phyloP scores from a whole-genome alignment of 2,329 filamentous ascomycete species.

The Hymenoscyphus fraxineus region DNA sequence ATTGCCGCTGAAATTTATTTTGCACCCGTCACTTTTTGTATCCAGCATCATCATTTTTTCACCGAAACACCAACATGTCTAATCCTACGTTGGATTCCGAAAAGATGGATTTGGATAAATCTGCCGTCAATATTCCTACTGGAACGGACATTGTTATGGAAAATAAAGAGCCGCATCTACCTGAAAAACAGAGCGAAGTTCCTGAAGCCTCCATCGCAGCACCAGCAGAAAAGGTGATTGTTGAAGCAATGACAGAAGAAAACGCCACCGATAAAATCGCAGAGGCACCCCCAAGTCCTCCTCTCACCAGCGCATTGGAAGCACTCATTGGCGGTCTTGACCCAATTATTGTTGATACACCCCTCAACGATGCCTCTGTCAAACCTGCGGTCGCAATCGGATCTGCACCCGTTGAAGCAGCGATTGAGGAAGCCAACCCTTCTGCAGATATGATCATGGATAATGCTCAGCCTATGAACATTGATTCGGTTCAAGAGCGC shows the following conservation, averaged over 20 bases:
- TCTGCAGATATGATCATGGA: not conserved
- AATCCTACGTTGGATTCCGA: slow-evolving; percentile 19
- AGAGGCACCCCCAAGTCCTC: slow-evolving; percentile 12
- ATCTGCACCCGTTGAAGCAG: not conserved
- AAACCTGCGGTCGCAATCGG: not conserved
- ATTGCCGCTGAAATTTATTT: slow-evolving; percentile 9
- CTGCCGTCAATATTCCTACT: slow-evolving; percentile 9
- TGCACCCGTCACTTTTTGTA: not conserved
- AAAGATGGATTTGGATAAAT: slow-evolving; percentile 19
- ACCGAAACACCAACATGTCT: slow-evolving; percentile 6
- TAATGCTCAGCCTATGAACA: not conserved
- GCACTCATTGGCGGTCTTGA: slow-evolving; percentile 29
- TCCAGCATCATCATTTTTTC: not conserved
- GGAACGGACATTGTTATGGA: slow-evolving; percentile 5
- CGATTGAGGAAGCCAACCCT: not conserved
- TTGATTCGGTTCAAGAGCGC: not conserved
- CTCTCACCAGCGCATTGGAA: slow-evolving; percentile 30
- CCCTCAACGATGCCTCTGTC: not conserved
- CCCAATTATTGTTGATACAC: slow-evolving; percentile 1
- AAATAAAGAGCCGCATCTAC: not conserved
- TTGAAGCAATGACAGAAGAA: not conserved
- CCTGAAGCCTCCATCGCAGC: not conserved
- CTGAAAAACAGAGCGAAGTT: not conserved
- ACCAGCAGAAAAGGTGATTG: not conserved
- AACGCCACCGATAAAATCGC: not conserved